Conservation (phyloP, 805 yeast species). For the Wickerhamomyces bovis region DNA sequence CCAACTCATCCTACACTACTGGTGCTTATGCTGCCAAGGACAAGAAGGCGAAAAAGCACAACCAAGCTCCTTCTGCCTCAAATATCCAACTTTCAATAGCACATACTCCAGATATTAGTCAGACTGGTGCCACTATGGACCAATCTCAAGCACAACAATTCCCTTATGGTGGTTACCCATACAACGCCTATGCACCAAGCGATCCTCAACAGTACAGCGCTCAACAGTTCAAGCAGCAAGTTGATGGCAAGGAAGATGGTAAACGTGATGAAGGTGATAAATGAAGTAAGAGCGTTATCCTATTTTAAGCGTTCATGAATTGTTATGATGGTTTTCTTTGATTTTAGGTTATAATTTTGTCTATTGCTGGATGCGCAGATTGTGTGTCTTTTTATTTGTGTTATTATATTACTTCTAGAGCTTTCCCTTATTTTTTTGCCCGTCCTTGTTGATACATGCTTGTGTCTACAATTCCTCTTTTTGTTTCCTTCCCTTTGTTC, state of each 20-base stretch:
- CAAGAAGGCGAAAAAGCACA: slow-evolving; percentile 9
- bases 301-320: neutral
- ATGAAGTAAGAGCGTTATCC: neutral
- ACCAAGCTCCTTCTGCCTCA: neutral
- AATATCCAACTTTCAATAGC: neutral
- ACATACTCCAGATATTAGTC: neutral
- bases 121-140: neutral
- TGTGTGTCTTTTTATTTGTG: neutral
- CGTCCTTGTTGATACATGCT: neutral
- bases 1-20: slow-evolving; percentile 19
- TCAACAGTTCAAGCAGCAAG: neutral
- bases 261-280: neutral
- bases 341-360: neutral
- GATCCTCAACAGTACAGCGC: slow-evolving; percentile 5
- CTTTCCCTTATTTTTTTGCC: neutral
- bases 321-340: neutral
- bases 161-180: slow-evolving; percentile 8
- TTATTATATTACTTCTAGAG: neutral
- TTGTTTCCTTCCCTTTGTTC: no score
- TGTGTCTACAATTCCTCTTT: neutral
- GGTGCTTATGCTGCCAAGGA: slow-evolving; percentile 17
- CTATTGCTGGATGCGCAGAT: neutral
- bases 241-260: neutral
- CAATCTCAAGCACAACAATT: slow-evolving; percentile 3
- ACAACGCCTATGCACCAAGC: slow-evolving; percentile 11